phyloP scores from a whole-genome alignment of 2,329 filamentous ascomycete genomes.

The Botrytis deweyae region DNA sequence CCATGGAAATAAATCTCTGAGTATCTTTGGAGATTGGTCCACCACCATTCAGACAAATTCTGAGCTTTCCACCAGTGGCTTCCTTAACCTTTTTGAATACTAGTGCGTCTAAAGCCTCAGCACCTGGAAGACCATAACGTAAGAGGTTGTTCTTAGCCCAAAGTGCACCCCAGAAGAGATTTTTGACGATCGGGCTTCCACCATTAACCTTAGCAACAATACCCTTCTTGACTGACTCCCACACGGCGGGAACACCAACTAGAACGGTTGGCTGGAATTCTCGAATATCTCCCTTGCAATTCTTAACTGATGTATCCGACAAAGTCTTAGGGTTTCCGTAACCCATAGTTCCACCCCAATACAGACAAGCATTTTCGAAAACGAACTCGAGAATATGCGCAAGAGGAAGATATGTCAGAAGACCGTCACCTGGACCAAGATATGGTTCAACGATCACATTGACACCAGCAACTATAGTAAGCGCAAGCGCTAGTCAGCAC shows the following conservation, averaged over 20 bases:
- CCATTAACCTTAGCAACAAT: conserved; percentile 69
- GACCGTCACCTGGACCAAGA: conserved; percentile 71
- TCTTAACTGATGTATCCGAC: conserved; percentile 78
- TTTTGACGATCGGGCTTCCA: conserved; percentile 66
- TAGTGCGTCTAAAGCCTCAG: conserved; percentile 70
- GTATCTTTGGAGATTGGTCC: conserved; percentile 87
- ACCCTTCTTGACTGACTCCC: conserved; percentile 96
- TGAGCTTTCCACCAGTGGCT: conserved; percentile 81
- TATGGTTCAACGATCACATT: conserved; percentile 72
- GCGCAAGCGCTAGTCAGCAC: conserved; percentile 12
- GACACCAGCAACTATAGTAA: conserved; percentile 68
- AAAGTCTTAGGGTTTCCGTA: conserved; percentile 89
- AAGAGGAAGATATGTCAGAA: conserved; percentile 88
- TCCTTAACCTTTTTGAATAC: conserved; percentile 93
- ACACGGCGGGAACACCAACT: conserved; percentile 92
- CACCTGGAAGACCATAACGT: conserved; percentile 60
- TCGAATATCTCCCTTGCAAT: conserved; percentile 90
- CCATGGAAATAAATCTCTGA: conserved; percentile 85
- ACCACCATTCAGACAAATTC: conserved; percentile 91
- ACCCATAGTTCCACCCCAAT: conserved; percentile 86
- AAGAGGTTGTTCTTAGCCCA: conserved; percentile 60
- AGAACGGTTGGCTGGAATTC: conserved; percentile 86
- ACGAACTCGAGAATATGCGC: conserved; percentile 96
- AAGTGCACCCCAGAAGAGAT: conserved; percentile 72
- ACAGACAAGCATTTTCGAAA: conserved; percentile 86